These are phyloP conservation scores for Colletotrichum sp. DNA, from an alignment of 2,329 filamentous ascomycete genomes.

Conservation along the genomic window DNA sequence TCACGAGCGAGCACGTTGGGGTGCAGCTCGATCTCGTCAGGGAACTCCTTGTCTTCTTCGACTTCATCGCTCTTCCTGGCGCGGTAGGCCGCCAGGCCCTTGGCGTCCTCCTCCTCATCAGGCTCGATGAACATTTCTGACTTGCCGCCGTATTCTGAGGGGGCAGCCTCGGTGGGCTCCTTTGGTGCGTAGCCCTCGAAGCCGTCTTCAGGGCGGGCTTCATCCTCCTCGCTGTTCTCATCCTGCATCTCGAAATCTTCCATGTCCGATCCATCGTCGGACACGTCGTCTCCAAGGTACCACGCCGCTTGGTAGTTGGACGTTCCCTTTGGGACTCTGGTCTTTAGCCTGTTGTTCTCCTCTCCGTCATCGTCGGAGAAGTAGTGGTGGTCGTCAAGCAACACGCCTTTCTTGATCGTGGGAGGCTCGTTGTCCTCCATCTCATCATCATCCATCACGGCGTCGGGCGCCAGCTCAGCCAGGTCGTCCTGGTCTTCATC, in stretches of 20 bases:
- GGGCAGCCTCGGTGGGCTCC: conserved; percentile 76
- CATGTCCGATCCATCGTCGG: conserved; percentile 83
- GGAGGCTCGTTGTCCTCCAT: conserved; percentile 46
- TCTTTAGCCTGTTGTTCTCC: conserved; percentile 65
- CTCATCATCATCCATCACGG: conserved; percentile 64
- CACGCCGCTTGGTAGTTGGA: conserved; percentile 94
- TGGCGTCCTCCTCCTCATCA: conserved; percentile 80
- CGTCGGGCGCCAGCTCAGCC: conserved; percentile 84
- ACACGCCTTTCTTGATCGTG: conserved; percentile 76
- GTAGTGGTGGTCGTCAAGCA: conserved; percentile 97
- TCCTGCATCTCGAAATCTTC: conserved; percentile 69
- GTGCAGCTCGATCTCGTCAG: conserved; percentile 94
- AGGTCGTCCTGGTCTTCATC: conserved; percentile 84
- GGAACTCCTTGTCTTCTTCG: conserved; percentile 92
- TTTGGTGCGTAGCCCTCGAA: conserved; percentile 71
- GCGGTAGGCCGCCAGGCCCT: conserved; percentile 83
- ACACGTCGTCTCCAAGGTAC: conserved; percentile 81
- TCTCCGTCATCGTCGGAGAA: conserved; percentile 86
- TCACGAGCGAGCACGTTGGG: conserved; percentile 87
- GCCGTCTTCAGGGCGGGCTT: conserved; percentile 81
- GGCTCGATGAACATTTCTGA: conserved; percentile 90
- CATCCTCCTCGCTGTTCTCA: conserved; percentile 58
- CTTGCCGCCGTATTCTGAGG: conserved; percentile 90
- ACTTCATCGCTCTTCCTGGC: conserved; percentile 79
- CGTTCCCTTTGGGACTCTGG: conserved; percentile 85